These are phyloP conservation scores for Kodamaea ohmeri DNA, from an alignment of 1,139 yeast genomes.

Conservation along the genomic window DNA sequence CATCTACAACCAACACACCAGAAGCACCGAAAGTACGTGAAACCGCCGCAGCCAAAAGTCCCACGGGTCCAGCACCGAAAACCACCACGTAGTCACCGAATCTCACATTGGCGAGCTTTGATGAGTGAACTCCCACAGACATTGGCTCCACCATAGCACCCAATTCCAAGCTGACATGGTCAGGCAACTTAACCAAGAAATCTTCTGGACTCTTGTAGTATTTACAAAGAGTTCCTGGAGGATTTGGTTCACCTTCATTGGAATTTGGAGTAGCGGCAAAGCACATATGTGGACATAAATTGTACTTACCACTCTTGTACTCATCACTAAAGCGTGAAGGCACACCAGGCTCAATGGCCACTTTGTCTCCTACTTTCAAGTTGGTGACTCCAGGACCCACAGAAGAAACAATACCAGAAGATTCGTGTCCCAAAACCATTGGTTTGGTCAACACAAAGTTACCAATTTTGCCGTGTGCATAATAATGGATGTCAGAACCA, in stretches of 20 bases:
- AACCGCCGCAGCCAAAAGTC: constrained; percentile 72
- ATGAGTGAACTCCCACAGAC: constrained; percentile 82
- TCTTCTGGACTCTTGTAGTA: constrained; percentile 80
- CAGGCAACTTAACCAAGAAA: constrained; percentile 77
- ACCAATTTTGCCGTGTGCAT: constrained; percentile 76
- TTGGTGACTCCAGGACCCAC: constrained; percentile 60
- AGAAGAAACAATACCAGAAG: constrained; percentile 67
- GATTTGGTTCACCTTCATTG: constrained; percentile 39
- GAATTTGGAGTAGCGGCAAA: constrained; percentile 81
- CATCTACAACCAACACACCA: constrained; percentile 62
- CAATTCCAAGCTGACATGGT: constrained; percentile 71
- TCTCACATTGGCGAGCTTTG: constrained; percentile 61
- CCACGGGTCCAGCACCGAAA: constrained; percentile 95
- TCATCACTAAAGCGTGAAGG: constrained; percentile 75
- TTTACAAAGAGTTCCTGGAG: constrained; percentile 70
- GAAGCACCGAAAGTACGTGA: constrained; percentile 84
- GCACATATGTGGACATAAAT: constrained; percentile 77
- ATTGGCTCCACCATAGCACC: constrained; percentile 91
- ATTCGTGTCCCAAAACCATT: constrained; percentile 77
- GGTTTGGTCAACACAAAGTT: constrained; percentile 60
- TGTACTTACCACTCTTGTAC: constrained; percentile 74
- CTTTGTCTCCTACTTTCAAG: constrained; percentile 72
- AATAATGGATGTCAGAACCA: constrained; percentile 86
- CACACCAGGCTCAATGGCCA: constrained; percentile 72
- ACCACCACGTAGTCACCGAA: constrained; percentile 77